Evolutionary conservation across 371 early-diverging fungal genomes (phyloP).

Genomic region (Mucor velutinosus): DNA sequence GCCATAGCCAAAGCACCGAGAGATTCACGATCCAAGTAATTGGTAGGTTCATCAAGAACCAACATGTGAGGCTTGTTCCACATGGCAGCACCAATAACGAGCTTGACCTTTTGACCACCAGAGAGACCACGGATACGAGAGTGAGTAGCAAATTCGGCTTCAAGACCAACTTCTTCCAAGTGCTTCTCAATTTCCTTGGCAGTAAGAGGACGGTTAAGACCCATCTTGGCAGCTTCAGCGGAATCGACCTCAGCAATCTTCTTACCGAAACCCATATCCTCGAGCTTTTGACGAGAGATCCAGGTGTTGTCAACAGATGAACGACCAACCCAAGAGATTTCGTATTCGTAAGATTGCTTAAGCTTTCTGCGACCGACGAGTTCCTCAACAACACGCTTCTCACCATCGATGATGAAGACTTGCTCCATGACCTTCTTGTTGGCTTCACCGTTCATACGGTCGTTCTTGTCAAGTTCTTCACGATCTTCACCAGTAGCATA

Average conservation of each 20-base stretch:
- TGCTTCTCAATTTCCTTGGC: slow-evolving; percentile 73
- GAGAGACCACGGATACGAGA: slow-evolving; percentile 85
- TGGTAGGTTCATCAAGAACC: slow-evolving; percentile 91
- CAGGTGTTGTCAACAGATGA: slow-evolving; percentile 70
- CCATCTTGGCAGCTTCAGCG: slow-evolving; percentile 65
- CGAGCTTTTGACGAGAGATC: slow-evolving; percentile 73
- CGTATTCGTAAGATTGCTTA: slow-evolving; percentile 72
- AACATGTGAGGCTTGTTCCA: slow-evolving; percentile 88
- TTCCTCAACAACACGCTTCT: slow-evolving; percentile 64
- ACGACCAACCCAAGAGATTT: slow-evolving; percentile 64
- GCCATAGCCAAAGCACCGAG: slow-evolving; percentile 74
- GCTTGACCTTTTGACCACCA: slow-evolving; percentile 92
- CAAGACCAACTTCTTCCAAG: slow-evolving; percentile 69
- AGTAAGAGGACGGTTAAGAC: slow-evolving; percentile 68
- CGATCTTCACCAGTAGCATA: slow-evolving; percentile 81
- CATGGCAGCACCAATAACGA: slow-evolving; percentile 85
- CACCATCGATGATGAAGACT: slow-evolving; percentile 63
- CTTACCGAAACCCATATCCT: slow-evolving; percentile 70
- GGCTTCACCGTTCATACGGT: slow-evolving; percentile 62
- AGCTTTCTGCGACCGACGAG: slow-evolving; percentile 70
- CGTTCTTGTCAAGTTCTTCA: slow-evolving; percentile 72
- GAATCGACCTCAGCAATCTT: slow-evolving; percentile 68
- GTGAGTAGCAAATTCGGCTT: slow-evolving; percentile 79
- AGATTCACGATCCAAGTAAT: slow-evolving; percentile 80
- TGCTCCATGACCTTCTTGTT: slow-evolving; percentile 70